Evolutionary conservation across 2,329 filamentous ascomycete species (phyloP), one percentile per base, ranked within the genome.

Genomic region (Penicillium hordei): DNA sequence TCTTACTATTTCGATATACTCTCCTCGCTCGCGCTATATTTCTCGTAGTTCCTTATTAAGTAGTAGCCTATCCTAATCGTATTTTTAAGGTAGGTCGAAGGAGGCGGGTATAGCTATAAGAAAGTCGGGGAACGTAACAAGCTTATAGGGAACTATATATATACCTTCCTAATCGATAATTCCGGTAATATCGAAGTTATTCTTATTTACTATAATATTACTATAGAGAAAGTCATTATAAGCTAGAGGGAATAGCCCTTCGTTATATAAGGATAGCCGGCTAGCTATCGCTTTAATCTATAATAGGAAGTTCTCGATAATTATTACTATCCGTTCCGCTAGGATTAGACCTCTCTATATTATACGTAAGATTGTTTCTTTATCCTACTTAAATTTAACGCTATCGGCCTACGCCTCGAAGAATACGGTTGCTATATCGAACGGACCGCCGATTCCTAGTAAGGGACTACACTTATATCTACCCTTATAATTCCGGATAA

Each of bases 381-480:
- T 55, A 29, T 52, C 36, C 17, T 1, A 23, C 33, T 53, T 57
- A 4, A 65, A 60, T 21, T 53, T 56, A 33, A 57, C 57, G 33
- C 39, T 49, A 8, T 60, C 50, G 31, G 60, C 60, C 65, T 60
- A 66, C 12, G 60, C 62, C 19, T 55, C 39, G 45, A 65, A 66
- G 19, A 60, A 66, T 43, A 53, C 60, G 2, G 58, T 48, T 44
- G 65, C 64, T 33, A 60, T 65, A 19, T 60, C 43, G 33, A 67
- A 64, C 2, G 62, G 62, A 5, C 61, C 64, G 0, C 60, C 59
- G 2, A 67, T 31, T 13, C 55, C 57, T 21, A 60, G 62, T 19
- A 67, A 40, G 1, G 59, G 64, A 15, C 60, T 59, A 56, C 40
- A 48, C 9, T 61, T 58, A n/a, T 63, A 67, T 34, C 19, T 44